These are phyloP conservation scores for Aureobasidium sp. DNA, from an alignment of 2,329 filamentous ascomycete genomes.

Conservation along the genomic window DNA sequence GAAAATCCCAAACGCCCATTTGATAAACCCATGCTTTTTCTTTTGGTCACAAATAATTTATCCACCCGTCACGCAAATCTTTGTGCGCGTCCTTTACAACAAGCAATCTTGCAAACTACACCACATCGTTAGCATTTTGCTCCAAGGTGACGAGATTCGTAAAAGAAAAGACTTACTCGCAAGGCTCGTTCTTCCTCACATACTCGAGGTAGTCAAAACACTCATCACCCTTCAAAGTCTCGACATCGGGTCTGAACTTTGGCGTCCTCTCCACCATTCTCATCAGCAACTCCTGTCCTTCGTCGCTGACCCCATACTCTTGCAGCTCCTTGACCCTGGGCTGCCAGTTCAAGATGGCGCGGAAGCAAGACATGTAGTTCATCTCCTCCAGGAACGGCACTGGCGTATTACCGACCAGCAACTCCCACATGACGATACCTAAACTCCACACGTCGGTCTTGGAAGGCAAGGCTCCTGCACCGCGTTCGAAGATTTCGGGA, in stretches of 20 bases:
- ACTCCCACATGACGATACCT: slow-evolving; percentile 97
- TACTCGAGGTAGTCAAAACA: slow-evolving; percentile 11
- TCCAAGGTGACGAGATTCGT: neutral
- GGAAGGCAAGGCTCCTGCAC: neutral
- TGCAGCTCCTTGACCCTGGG: neutral
- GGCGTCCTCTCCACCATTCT: slow-evolving; percentile 1
- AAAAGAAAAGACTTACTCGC: neutral
- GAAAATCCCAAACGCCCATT: neutral
- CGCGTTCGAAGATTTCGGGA: slow-evolving; percentile 6
- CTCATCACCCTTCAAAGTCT: neutral
- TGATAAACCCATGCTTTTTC: neutral
- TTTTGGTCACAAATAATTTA: neutral
- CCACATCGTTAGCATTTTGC: neutral
- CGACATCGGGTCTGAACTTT: slow-evolving; percentile 6
- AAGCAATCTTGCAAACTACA: slow-evolving; percentile 6
- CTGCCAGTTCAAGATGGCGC: slow-evolving; percentile 8
- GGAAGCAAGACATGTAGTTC: slow-evolving; percentile 11
- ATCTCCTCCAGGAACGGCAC: neutral
- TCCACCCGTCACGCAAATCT: neutral
- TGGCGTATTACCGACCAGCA: slow-evolving; percentile 96
- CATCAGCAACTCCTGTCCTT: neutral
- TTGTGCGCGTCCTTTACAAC: neutral
- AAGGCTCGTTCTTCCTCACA: slow-evolving; percentile 10
- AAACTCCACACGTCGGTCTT: slow-evolving; percentile 62
- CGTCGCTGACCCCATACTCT: neutral